Base-by-base conservation (phyloP, 2,329 filamentous ascomycete genomes). In the Annulohypoxylon truncatum region DNA sequence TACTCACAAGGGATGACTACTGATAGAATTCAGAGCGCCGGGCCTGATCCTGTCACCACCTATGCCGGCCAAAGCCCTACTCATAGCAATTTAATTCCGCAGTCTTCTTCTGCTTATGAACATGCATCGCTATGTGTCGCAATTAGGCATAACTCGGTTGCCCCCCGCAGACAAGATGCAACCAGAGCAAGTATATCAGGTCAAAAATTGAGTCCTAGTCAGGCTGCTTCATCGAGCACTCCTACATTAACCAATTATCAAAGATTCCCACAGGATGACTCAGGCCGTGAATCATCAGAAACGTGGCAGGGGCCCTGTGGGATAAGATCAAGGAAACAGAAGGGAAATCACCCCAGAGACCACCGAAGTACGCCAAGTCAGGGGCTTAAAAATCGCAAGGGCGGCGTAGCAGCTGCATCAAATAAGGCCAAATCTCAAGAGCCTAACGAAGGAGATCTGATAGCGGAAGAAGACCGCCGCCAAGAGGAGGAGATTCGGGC, bases 401-500 rank as follows among this genome's bases (percentile, higher is more conserved):
- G 55, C 8, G 51, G 56, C 47, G 52, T 10, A 33, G 56, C 44
- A 24, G 13, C 20, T 40, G 59, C 48, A 67, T 66, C 15, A 38
- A 47, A 26, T 47, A 38, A 7, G 47, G 55, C n/a, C 51, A 69
- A 55, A 69, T 59, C 33, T 63, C 69, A 31, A 61, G 65, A 40
- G 33, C 52, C 52, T 35, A 60, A 67, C 15, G 73, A 75, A 40
- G 69, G 68, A 40, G 71, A 73, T 20, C 66, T 73, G 28, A 57
- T 69, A 33, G 68, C 71, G 4, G 76, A 76, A 51, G 72, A 75
- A 53, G 68, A 72, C 38, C 73, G 72, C 26, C 74, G 69, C 2
- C 72, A 76, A 61, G 75, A 75, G 42, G 71, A 76, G 20, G 72
- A 72, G 44, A 76, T 76, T 18, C 75, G 72, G 10, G 73, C 73